These are phyloP conservation scores for Lyophyllum semitale DNA, from an alignment of 768 basidiomycete genomes.

Conservation along the genomic window DNA sequence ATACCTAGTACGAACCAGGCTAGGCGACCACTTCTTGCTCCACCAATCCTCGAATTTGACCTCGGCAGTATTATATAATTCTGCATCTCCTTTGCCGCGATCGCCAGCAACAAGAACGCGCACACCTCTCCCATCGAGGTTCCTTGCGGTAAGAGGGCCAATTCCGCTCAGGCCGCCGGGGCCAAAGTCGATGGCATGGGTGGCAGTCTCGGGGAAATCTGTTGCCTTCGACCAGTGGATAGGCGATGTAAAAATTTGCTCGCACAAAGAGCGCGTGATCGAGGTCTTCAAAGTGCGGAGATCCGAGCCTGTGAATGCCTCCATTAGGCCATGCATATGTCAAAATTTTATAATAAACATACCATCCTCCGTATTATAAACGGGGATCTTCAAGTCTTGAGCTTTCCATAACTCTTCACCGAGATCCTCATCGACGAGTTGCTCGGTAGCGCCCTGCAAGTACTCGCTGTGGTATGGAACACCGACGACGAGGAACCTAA, in stretches of 20 bases:
- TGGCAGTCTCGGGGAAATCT: constrained; percentile 85
- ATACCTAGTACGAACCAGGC: constrained; percentile 87
- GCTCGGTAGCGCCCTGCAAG: constrained; percentile 72
- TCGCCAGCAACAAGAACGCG: constrained; percentile 91
- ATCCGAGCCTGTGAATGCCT: constrained; percentile 66
- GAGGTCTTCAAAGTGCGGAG: constrained; percentile 70
- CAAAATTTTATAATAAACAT: constrained; percentile 25
- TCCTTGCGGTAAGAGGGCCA: constrained; percentile 86
- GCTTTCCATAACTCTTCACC: constrained; percentile 76
- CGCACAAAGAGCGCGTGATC: constrained; percentile 84
- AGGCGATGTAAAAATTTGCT: constrained; percentile 89
- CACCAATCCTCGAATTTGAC: constrained; percentile 87
- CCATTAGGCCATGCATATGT: neutral
- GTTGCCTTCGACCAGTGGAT: constrained; percentile 95
- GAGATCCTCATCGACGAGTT: constrained; percentile 75
- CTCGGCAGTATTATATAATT: constrained; percentile 69
- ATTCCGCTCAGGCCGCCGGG: constrained; percentile 94
- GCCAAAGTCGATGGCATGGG: constrained; percentile 96
- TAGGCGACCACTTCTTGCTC: constrained; percentile 86
- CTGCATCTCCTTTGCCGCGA: constrained; percentile 84
- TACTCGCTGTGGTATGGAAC: constrained; percentile 96
- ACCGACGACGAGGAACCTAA: constrained; percentile 92
- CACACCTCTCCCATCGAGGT: constrained; percentile 92
- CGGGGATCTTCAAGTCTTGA: constrained; percentile 74
- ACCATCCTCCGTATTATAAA: constrained; percentile 95